phyloP scores from a whole-genome alignment of 192 early-diverging fungal genomes.

The Coemansia sp. region DNA sequence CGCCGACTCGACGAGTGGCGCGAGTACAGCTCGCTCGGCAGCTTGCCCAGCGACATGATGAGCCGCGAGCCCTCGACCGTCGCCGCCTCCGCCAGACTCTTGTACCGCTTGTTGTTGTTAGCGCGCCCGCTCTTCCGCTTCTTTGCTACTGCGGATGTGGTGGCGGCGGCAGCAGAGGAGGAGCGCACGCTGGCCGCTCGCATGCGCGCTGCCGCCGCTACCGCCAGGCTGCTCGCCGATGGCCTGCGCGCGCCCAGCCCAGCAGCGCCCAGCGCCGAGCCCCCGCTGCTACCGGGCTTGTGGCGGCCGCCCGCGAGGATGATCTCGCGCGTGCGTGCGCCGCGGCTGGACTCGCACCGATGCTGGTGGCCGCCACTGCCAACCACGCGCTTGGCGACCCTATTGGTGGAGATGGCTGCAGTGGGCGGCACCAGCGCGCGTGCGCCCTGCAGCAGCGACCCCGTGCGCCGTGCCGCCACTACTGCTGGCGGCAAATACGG shows the following conservation, averaged over 20 bases:
- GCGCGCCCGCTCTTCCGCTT: too few relatives aligned
- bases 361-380: conserved; percentile 8
- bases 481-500: too few relatives aligned
- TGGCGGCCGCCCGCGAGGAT: conserved; percentile 15
- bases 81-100: conserved; percentile 47
- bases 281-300: too few relatives aligned
- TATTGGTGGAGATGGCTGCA: background rate
- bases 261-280: too few relatives aligned
- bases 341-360: conserved; percentile 32
- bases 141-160: too few relatives aligned
- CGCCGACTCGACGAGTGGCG: conserved; percentile 16
- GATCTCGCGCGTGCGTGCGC: conserved; percentile 37
- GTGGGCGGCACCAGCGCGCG: too few relatives aligned
- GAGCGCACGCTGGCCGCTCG: background rate
- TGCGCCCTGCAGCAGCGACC: conserved; percentile 6
- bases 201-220: too few relatives aligned
- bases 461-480: background rate
- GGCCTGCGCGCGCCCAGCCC: too few relatives aligned
- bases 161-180: too few relatives aligned
- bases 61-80: conserved; percentile 44
- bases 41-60: conserved; percentile 30
- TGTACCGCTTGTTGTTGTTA: conserved; percentile 43
- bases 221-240: background rate
- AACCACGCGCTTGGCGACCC: background rate
- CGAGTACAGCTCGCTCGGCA: conserved; percentile 28